Percentiles rank a stretch among this genome's conserved stretches.
phyloP scores from a whole-genome alignment of 306 rosid species.

The Fragaria iinumae region DNA sequence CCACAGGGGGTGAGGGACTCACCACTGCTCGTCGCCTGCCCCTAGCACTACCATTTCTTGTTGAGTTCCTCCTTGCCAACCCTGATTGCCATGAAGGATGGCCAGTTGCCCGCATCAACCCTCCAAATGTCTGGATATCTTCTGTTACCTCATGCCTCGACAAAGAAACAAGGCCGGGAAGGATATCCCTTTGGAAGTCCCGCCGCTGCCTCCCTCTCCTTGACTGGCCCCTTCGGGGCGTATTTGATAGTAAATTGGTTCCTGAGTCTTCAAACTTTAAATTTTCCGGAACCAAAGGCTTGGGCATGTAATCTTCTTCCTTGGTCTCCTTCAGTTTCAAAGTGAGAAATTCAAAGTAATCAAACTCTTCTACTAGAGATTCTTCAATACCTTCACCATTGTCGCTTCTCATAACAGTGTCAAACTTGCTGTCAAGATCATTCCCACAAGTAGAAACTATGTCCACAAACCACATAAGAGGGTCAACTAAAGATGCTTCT shows the following conservation, averaged over 20 bases:
- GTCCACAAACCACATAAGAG: constrained; percentile 77
- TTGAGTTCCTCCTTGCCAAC: constrained; percentile 69
- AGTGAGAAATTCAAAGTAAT: constrained; percentile 80
- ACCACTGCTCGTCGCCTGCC: constrained; percentile 68
- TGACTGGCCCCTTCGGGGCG: constrained; percentile 73
- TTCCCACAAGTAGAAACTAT: constrained; percentile 51
- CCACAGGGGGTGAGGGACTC: constrained; percentile 43
- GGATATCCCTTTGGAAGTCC: constrained; percentile 98
- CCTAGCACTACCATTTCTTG: constrained; percentile 71
- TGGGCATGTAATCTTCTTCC: constrained; percentile 94
- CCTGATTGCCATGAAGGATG: constrained; percentile 77
- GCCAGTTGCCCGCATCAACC: constrained; percentile 86
- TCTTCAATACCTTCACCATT: constrained; percentile 35
- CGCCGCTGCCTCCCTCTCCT: constrained; percentile 93
- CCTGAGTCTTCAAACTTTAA: constrained; percentile 67
- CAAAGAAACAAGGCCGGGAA: constrained; percentile 81
- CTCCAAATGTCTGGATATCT: constrained; percentile 95
- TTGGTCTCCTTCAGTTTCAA: constrained; percentile 55
- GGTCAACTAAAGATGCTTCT: constrained; percentile 41
- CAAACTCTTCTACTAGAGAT: constrained; percentile 44
- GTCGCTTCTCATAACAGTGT: constrained; percentile 28
- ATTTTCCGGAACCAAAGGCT: constrained; percentile 77
- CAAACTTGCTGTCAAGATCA: constrained; percentile 38
- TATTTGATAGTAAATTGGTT: constrained; percentile 41
- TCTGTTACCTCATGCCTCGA: constrained; percentile 97